Percentiles rank a stretch among this genome's conserved stretches.
These are phyloP conservation scores for Penicillium decumbens DNA, from an alignment of 2,329 filamentous ascomycete species.

Conservation along the genomic window DNA sequence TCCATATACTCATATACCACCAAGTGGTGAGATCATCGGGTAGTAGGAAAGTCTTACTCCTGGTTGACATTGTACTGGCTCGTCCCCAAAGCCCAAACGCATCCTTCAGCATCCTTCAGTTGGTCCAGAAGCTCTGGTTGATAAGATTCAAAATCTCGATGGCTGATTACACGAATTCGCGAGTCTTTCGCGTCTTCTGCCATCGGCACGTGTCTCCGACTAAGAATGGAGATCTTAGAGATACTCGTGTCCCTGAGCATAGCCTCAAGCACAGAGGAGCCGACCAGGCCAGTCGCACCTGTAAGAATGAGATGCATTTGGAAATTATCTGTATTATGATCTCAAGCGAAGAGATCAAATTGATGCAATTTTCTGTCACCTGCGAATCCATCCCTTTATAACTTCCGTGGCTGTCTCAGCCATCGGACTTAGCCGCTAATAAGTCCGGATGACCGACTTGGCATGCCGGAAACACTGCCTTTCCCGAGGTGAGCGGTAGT, in stretches of 20 bases:
- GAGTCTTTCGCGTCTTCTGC: conserved; percentile 45
- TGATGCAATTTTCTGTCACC: no score
- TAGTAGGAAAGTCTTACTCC: conserved; percentile 44
- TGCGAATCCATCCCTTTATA: background rate
- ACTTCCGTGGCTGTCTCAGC: background rate
- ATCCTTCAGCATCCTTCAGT: conserved; percentile 61
- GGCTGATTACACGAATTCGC: conserved; percentile 60
- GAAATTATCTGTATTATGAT: background rate
- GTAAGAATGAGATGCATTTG: conserved; percentile 55
- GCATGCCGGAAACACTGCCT: background rate
- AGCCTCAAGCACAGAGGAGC: conserved; percentile 57
- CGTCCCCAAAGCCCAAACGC: conserved; percentile 70
- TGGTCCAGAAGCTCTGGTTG: conserved; percentile 53
- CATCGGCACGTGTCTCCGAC: conserved; percentile 60
- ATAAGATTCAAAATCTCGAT: conserved; percentile 63
- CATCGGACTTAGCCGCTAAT: background rate
- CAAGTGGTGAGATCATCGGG: no score
- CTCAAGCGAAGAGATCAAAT: background rate
- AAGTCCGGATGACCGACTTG: background rate
- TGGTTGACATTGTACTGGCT: conserved; percentile 56
- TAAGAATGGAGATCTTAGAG: conserved; percentile 58
- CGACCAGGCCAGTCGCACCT: conserved; percentile 64
- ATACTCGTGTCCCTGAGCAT: conserved; percentile 45
- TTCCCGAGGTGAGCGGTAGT: no score
- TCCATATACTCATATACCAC: no score